Conservation (phyloP, 1,139 yeast genomes). For the Groenewaldozyma auringiensis region DNA sequence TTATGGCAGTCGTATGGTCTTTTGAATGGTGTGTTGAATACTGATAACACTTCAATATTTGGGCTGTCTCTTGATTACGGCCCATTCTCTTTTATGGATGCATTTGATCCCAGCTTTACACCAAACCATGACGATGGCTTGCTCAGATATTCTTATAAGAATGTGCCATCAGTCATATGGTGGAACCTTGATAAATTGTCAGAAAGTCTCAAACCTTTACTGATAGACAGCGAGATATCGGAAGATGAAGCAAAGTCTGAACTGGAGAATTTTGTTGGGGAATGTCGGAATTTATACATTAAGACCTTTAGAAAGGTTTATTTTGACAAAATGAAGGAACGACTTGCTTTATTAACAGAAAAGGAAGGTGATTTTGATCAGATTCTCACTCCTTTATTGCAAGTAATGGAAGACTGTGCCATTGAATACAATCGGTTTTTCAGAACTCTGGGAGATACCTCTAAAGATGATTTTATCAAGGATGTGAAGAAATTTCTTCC, state of each 20-base stretch:
- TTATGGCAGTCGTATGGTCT: constrained; percentile 90
- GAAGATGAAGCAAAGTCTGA: constrained; percentile 43
- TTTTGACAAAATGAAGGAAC: constrained; percentile 48
- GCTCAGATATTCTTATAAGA: constrained; percentile 65
- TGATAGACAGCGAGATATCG: constrained; percentile 49
- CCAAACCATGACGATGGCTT: constrained; percentile 84
- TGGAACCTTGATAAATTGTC: constrained; percentile 87
- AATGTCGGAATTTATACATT: constrained; percentile 60
- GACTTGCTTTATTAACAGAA: constrained; percentile 57
- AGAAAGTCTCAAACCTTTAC: constrained; percentile 70
- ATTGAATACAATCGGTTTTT: constrained; percentile 80
- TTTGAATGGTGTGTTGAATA: constrained; percentile 86
- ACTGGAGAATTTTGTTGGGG: constrained; percentile 48
- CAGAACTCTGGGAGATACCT: constrained; percentile 46
- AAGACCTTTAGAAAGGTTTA: constrained; percentile 53
- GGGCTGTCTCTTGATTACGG: constrained; percentile 93
- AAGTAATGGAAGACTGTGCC: constrained; percentile 51
- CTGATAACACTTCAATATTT: constrained; percentile 82
- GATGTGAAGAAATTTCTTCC: background rate
- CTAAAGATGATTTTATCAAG: background rate
- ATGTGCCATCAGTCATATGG: constrained; percentile 84
- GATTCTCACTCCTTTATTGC: constrained; percentile 45
- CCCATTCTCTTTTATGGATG: constrained; percentile 86
- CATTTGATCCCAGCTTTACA: constrained; percentile 71
- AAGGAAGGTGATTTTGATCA: constrained; percentile 37